Conservation (phyloP, 2,329 filamentous ascomycete species). For the Colletotrichum liriopes region DNA sequence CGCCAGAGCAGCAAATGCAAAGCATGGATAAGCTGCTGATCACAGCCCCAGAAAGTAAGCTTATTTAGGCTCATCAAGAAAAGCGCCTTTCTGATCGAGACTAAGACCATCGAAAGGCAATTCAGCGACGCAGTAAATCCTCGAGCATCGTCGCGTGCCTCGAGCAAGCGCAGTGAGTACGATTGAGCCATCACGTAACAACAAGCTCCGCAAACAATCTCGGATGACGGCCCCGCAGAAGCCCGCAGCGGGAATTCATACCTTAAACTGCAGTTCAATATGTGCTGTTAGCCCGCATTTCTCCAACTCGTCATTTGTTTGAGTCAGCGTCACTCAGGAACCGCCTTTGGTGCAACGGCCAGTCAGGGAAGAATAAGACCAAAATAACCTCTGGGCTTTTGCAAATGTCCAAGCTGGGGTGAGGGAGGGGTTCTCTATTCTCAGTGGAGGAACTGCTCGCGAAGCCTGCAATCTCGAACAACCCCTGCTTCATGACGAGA, state of each 20-base stretch:
- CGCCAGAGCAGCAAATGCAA: background rate
- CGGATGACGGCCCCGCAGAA: conserved; percentile 11
- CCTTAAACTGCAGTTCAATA: conserved; percentile 33
- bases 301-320: background rate
- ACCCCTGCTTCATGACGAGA: background rate
- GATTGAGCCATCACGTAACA: conserved; percentile 6
- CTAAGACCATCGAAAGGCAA: background rate
- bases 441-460: background rate
- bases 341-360: conserved; percentile 5
- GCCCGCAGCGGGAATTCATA: conserved; percentile 26
- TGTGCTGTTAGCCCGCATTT: conserved; percentile 5
- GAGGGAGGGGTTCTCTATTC: background rate
- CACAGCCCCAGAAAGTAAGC: conserved; percentile 12
- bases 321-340: conserved; percentile 13
- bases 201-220: conserved; percentile 3
- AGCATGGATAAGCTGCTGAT: background rate
- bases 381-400: conserved; percentile 3
- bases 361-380: background rate
- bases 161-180: background rate
- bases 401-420: background rate
- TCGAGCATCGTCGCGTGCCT: background rate
- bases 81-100: background rate
- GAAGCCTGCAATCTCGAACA: background rate
- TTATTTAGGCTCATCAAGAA: conserved; percentile 10
- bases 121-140: background rate